A percentile compares a stretch with the other conserved stretches of the same genome.
phyloP scores from a whole-genome alignment of 2,329 filamentous ascomycete genomes.

The Cordyceps cateniannulata region DNA sequence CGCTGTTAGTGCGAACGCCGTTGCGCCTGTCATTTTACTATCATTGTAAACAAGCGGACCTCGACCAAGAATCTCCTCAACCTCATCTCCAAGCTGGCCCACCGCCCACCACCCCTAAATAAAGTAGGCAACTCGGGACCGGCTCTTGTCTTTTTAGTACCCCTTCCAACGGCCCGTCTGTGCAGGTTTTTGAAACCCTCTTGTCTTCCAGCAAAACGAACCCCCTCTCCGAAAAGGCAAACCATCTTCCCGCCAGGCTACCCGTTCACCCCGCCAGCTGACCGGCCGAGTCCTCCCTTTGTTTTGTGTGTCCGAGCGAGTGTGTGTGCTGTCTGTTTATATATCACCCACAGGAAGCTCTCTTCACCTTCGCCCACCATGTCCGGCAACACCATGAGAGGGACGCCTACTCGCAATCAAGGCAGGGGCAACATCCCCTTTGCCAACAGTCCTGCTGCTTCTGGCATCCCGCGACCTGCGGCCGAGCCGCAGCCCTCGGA shows the following conservation, averaged over 20 bases:
- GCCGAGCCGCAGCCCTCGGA: constrained; percentile 58
- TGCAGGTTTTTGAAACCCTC: constrained; percentile 7
- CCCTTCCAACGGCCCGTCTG: constrained; percentile 7
- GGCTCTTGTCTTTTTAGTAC: background rate
- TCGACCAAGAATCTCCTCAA: constrained; percentile 1
- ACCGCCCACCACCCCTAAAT: background rate
- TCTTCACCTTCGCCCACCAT: constrained; percentile 28
- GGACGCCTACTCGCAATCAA: constrained; percentile 59
- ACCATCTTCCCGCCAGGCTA: background rate
- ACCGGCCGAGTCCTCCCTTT: background rate
- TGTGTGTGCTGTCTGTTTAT: background rate
- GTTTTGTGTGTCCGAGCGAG: background rate
- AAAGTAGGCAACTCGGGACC: background rate
- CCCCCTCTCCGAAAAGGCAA: background rate
- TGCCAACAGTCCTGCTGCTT: constrained; percentile 52
- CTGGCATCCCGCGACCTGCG: constrained; percentile 67
- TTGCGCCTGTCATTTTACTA: background rate
- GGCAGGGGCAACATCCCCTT: constrained; percentile 54
- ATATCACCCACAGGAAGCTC: background rate
- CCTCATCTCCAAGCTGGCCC: constrained; percentile 11
- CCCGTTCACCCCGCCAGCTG: constrained; percentile 2
- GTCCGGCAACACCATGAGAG: constrained; percentile 59
- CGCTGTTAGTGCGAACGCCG: background rate
- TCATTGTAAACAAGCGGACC: constrained; percentile 8
- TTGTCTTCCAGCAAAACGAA: background rate